These are phyloP conservation scores for Dalbergia cochinchinensis DNA, from an alignment of 306 rosid genomes.

Conservation along the genomic window DNA sequence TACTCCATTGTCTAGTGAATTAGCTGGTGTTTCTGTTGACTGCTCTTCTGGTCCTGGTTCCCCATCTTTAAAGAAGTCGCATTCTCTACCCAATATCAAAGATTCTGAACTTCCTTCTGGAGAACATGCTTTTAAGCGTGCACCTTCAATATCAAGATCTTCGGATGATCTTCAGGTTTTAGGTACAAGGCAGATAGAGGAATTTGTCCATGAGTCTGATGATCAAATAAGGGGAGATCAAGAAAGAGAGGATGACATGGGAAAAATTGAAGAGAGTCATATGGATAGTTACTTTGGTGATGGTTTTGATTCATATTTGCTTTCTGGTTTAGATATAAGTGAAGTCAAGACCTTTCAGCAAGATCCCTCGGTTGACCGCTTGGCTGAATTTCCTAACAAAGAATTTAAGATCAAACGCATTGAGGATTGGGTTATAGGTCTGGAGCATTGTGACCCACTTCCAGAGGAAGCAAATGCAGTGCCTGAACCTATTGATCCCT, in stretches of 20 bases:
- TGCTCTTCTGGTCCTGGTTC: constrained; percentile 39
- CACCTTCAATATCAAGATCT: constrained; percentile 68
- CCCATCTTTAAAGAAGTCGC: constrained; percentile 60
- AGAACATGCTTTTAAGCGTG: constrained; percentile 38
- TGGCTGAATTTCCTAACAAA: constrained; percentile 55
- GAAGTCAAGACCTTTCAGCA: constrained; percentile 50
- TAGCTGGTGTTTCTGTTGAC: constrained; percentile 53
- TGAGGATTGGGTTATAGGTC: constrained; percentile 88
- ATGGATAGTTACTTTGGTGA: constrained; percentile 59
- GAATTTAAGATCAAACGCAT: constrained; percentile 81
- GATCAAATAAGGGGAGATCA: constrained; percentile 55
- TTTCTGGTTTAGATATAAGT: constrained; percentile 49
- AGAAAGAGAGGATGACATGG: constrained; percentile 44
- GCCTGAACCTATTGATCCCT: constrained; percentile 49
- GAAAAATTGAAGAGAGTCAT: constrained; percentile 53
- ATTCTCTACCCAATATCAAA: constrained; percentile 65
- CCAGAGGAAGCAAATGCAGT: constrained; percentile 65
- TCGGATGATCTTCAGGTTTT: constrained; percentile 64
- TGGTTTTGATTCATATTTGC: constrained; percentile 61
- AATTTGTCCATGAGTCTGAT: constrained; percentile 49
- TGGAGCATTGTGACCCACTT: constrained; percentile 68
- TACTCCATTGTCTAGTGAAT: constrained; percentile 56
- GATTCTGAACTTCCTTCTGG: constrained; percentile 50
- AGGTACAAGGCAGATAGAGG: constrained; percentile 54
- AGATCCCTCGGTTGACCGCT: constrained; percentile 51